Base-by-base conservation (phyloP, 768 basidiomycete genomes). In the Mycena kentingensis region DNA sequence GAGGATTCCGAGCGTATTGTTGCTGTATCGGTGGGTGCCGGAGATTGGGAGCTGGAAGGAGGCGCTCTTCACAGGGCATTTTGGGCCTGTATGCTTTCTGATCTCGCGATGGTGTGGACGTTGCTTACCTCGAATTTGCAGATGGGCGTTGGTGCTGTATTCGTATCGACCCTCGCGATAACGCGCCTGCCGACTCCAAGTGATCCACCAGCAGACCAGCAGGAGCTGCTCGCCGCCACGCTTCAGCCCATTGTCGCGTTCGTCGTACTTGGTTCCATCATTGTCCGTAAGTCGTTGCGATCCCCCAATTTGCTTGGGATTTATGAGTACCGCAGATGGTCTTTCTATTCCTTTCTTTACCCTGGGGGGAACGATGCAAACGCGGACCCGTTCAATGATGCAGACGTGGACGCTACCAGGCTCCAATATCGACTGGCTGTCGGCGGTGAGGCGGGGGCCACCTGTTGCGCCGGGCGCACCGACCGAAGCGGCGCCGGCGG, bases 71-170 rank as follows among this genome's bases (percentile, higher is more conserved):
- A 83, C 81, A 4, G 96, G 96, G 3, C 94, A 97, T 74, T 98
- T 96, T 65, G 83, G 83, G 37, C 83, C 84, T 46, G 83, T 83
- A 26, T 70, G 28, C 44, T 12, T 29, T 13, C 8, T 54, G 28
- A 5, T 25, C 25, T 15, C 1, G 26, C 12, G 13, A 21, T 46
- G 43, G 35, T 48, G n/a, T n/a, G n/a, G n/a, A n/a, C n/a, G n/a
- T n/a, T n/a, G 31, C 22, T 26, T 51, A 22, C 16, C 28, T 22
- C 19, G 24, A 6, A 19, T 44, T n/a, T 52, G 5, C 27, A 93
- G 77, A 94, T 97, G 90, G 95, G 95, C 46, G 93, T 97, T 21
- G 85, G 88, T 0, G 88, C 96, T 5, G 76, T 98, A 38, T 99
- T 98, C 67, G 87, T 98, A 49, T 84, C 88, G 10, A 85, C 83